Conservation (phyloP, 208 protist genomes). For the Acanthamoeba culbertsoni region DNA sequence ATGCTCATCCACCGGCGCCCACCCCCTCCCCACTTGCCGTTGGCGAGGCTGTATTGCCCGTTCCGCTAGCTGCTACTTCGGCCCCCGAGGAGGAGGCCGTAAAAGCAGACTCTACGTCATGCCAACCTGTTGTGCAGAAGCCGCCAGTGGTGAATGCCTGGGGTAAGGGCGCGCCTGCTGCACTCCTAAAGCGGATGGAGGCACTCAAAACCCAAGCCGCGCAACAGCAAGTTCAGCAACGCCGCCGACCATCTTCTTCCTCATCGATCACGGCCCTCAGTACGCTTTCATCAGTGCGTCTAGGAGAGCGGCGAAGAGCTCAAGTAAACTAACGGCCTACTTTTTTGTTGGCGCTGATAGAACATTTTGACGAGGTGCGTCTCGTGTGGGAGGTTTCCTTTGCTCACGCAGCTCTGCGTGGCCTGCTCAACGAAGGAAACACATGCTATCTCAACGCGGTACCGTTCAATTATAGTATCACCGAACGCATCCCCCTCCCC, state of each 20-base stretch:
- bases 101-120: no score
- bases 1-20: neutral
- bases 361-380: neutral
- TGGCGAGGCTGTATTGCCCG: no score
- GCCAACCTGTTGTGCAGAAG: neutral
- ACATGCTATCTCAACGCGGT: constrained; percentile 37
- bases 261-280: neutral
- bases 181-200: neutral
- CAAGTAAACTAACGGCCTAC: neutral
- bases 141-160: neutral
- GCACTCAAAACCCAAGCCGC: neutral
- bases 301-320: neutral
- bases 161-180: neutral
- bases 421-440: constrained; percentile 16
- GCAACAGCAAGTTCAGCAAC: neutral
- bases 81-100: neutral
- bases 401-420: neutral
- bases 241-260: neutral
- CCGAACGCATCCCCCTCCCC: no score
- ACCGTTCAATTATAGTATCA: no score
- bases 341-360: neutral
- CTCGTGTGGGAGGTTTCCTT: neutral
- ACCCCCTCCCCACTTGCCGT: no score
- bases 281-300: neutral
- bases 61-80: neutral